phyloP scores from a whole-genome alignment of 2,329 filamentous ascomycete genomes.

The Pseudofabraea citricarpa region DNA sequence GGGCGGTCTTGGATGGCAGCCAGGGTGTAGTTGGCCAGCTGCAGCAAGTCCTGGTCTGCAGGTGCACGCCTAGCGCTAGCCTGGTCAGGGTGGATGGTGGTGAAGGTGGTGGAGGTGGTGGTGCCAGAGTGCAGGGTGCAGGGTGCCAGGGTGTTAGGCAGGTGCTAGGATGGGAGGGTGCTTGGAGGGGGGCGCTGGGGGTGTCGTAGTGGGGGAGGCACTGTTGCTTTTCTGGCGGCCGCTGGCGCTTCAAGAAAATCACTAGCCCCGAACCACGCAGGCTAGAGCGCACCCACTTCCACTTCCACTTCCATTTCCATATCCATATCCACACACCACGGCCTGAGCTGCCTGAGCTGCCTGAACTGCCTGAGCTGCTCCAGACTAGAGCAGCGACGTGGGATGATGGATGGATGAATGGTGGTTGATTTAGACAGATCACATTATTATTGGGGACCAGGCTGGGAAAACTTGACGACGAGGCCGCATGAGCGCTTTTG shows the following conservation, averaged over 20 bases:
- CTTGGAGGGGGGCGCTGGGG: no score
- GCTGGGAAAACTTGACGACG: neutral
- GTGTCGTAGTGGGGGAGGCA: no score
- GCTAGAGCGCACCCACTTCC: neutral
- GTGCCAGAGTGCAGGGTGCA: no score
- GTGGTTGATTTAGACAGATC: neutral
- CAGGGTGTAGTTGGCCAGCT: neutral
- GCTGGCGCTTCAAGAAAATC: neutral
- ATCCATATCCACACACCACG: neutral
- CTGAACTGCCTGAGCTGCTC: neutral
- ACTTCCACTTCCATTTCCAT: neutral
- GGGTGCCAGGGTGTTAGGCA: no score
- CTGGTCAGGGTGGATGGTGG: neutral
- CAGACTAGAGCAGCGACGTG: constrained; percentile 1
- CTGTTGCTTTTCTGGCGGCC: no score
- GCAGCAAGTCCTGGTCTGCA: neutral
- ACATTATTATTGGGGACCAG: neutral
- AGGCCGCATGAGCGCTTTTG: neutral
- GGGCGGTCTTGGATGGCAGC: neutral
- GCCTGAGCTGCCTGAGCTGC: neutral
- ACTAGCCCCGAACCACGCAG: neutral
- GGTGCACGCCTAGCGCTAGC: neutral
- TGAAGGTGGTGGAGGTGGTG: neutral
- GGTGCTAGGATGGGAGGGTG: no score
- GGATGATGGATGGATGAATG: neutral